A percentile compares a stretch with the other conserved stretches of the same genome.
These are phyloP conservation scores for Myriosclerotinia duriaeana DNA, from an alignment of 2,329 filamentous ascomycete species.

Conservation along the genomic window DNA sequence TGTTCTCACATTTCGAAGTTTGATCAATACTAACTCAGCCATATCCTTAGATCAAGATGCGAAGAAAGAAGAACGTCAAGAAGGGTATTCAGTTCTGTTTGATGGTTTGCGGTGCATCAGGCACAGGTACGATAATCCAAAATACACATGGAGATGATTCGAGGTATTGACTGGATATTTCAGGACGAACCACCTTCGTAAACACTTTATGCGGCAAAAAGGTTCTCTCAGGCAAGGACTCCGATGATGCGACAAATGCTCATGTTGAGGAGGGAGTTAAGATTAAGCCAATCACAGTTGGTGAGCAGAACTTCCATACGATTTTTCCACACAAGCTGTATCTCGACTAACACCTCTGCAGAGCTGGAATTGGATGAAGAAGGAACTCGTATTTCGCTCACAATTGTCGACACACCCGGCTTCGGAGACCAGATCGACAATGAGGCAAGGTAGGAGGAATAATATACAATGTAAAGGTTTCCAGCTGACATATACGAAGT, in stretches of 20 bases:
- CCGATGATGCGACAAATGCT: conserved; percentile 83
- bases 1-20: conserved; percentile 31
- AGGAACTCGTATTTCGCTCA: conserved; percentile 95
- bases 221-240: conserved; percentile 87
- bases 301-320: conserved; percentile 53
- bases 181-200: conserved; percentile 97
- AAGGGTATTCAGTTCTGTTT: conserved; percentile 96
- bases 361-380: conserved; percentile 97
- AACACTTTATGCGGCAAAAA: conserved; percentile 97
- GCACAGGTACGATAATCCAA: conserved; percentile 70
- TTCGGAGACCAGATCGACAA: conserved; percentile 99
- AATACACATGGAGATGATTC: conserved; percentile 1
- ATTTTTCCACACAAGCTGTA: conserved; percentile 22
- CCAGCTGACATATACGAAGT: conserved; percentile 50
- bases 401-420: conserved; percentile 96
- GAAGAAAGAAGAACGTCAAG: conserved; percentile 98
- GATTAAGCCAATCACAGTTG: conserved; percentile 97
- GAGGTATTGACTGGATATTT: conserved; percentile 31
- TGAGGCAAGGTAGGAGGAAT: conserved; percentile 74
- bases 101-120: conserved; percentile 99
- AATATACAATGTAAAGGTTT: conserved; percentile 13
- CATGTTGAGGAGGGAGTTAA: conserved; percentile 95
- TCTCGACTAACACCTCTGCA: conserved; percentile 45
- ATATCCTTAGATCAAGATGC: conserved; percentile 78
- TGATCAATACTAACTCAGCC: conserved; percentile 33